These are phyloP conservation scores for Teratosphaeria destructans DNA, from an alignment of 2,329 filamentous ascomycete species.

Conservation along the genomic window DNA sequence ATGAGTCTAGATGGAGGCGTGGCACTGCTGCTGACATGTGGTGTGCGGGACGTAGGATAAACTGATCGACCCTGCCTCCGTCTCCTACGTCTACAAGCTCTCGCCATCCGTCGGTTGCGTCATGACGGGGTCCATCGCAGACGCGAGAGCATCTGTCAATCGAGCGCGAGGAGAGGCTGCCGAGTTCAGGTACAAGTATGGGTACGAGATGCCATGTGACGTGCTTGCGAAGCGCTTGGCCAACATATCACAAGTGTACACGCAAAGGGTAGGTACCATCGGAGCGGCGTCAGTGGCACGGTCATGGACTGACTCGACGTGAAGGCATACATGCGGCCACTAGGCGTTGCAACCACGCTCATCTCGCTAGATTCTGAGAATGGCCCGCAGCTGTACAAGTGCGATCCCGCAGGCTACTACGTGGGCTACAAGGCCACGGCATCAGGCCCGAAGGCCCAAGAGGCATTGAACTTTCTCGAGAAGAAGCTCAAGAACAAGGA, in stretches of 20 bases:
- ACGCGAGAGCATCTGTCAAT: slow-evolving; percentile 86
- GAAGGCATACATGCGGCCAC: slow-evolving; percentile 92
- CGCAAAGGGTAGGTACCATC: slow-evolving; percentile 62
- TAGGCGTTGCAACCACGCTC: slow-evolving; percentile 89
- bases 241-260: slow-evolving; percentile 99
- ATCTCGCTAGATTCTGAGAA: slow-evolving; percentile 88
- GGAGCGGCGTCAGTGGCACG: not conserved
- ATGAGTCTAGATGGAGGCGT: not conserved
- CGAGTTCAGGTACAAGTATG: slow-evolving; percentile 96
- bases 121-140: slow-evolving; percentile 97
- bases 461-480: slow-evolving; percentile 95
- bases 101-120: slow-evolving; percentile 95
- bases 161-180: slow-evolving; percentile 91
- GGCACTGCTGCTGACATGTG: slow-evolving; percentile 5
- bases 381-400: slow-evolving; percentile 95
- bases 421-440: slow-evolving; percentile 97
- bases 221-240: slow-evolving; percentile 91
- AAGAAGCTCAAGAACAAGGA: slow-evolving; percentile 99
- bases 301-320: slow-evolving; percentile 21
- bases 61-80: slow-evolving; percentile 92
- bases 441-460: slow-evolving; percentile 94
- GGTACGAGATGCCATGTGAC: slow-evolving; percentile 99
- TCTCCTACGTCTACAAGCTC: slow-evolving; percentile 94
- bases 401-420: slow-evolving; percentile 95
- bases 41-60: slow-evolving; percentile 60